Conservation (phyloP, 2,329 filamentous ascomycete genomes). For the Pseudogymnoascus verrucosus region DNA sequence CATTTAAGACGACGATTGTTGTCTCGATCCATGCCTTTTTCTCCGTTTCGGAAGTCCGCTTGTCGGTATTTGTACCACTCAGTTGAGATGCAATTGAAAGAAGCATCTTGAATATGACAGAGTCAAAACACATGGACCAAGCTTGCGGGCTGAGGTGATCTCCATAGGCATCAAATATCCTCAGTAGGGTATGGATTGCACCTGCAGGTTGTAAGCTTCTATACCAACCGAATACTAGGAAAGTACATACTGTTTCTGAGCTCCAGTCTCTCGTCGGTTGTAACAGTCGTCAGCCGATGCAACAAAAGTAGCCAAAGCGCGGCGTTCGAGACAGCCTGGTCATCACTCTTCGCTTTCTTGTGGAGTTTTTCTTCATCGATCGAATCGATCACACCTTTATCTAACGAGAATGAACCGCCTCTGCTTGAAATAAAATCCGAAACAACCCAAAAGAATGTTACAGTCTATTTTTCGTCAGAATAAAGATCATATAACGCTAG, state of each 20-base stretch:
- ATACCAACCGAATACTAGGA: conserved; percentile 29
- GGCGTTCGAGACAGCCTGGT: conserved; percentile 54
- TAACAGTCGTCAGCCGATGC: conserved; percentile 61
- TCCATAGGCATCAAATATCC: conserved; percentile 88
- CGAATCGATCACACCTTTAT: conserved; percentile 45
- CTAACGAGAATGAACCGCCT: conserved; percentile 50
- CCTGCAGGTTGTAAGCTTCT: conserved; percentile 38
- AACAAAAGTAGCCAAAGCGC: conserved; percentile 74
- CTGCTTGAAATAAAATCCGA: conserved; percentile 73
- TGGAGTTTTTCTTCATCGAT: conserved; percentile 49
- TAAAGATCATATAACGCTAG: background rate
- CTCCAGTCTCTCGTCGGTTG: conserved; percentile 64
- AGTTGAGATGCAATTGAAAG: conserved; percentile 58
- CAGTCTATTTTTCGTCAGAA: conserved; percentile 46
- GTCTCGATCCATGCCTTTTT: conserved; percentile 63
- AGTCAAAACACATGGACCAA: conserved; percentile 77
- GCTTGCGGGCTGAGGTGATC: conserved; percentile 68
- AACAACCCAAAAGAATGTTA: conserved; percentile 93
- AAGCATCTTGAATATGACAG: conserved; percentile 71
- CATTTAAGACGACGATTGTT: conserved; percentile 63
- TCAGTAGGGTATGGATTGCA: conserved; percentile 80
- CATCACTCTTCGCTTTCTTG: conserved; percentile 49
- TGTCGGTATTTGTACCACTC: conserved; percentile 29
- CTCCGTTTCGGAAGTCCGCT: conserved; percentile 32
- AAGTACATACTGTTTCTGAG: conserved; percentile 59